These are phyloP conservation scores for Termitomyces sp. DNA, from an alignment of 768 basidiomycete species.

Conservation along the genomic window DNA sequence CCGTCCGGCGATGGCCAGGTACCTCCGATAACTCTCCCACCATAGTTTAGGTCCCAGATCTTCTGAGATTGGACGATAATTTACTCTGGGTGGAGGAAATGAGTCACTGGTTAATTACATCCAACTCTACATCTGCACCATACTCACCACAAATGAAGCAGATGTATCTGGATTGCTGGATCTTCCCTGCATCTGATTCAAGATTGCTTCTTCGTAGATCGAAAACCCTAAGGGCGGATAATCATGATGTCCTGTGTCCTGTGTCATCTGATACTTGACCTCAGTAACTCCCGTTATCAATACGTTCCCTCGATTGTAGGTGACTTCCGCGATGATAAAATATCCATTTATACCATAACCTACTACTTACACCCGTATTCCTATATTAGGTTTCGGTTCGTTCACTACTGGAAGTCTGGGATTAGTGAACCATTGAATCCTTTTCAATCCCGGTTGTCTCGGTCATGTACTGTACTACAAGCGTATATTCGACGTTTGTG, in stretches of 20 bases:
- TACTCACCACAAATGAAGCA: no score
- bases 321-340: not conserved
- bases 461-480: not conserved
- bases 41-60: not conserved
- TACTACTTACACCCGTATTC: not conserved
- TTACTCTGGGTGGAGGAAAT: no score
- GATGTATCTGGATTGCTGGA: not conserved
- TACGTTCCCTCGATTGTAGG: not conserved
- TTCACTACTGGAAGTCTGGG: not conserved
- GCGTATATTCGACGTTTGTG: not conserved
- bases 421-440: not conserved
- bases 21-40: not conserved
- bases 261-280: not conserved
- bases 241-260: not conserved
- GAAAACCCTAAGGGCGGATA: not conserved
- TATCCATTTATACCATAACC: not conserved
- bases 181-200: no score
- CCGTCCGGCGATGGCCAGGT: not conserved
- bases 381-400: not conserved
- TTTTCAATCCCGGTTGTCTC: not conserved
- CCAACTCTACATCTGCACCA: not conserved
- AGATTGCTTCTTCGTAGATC: not conserved
- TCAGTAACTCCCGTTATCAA: constrained; percentile 2
- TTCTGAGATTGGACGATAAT: not conserved
- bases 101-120: no score